phyloP scores from a whole-genome alignment of 352 stramenopile genomes.

The Nothophytophthora sp. region DNA sequence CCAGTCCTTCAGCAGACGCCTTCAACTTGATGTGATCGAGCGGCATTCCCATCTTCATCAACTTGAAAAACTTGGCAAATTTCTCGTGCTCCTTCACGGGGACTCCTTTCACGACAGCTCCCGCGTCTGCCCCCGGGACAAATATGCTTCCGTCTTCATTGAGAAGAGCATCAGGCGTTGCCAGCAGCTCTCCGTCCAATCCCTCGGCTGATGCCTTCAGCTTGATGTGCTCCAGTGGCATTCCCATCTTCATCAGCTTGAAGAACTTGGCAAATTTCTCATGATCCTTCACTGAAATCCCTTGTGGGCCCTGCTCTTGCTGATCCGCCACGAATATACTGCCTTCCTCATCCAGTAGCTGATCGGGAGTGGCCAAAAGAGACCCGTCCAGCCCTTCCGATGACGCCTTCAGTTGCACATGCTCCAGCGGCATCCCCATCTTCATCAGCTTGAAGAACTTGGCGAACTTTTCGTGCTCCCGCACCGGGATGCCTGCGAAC shows the following conservation, averaged over 20 bases:
- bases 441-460: slow-evolving; percentile 97
- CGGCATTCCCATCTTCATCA: slow-evolving; percentile 83
- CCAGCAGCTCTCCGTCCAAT: slow-evolving; percentile 87
- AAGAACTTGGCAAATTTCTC: slow-evolving; percentile 78
- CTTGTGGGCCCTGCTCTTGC: slow-evolving; percentile 12
- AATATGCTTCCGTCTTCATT: slow-evolving; percentile 61
- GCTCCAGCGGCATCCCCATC: slow-evolving; percentile 86
- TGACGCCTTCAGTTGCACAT: slow-evolving; percentile 89
- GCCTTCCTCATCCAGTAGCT: slow-evolving; percentile 52
- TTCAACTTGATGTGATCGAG: slow-evolving; percentile 71
- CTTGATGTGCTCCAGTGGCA: slow-evolving; percentile 80
- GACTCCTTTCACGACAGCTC: slow-evolving; percentile 29
- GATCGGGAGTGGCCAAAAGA: slow-evolving; percentile 59
- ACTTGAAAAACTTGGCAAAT: slow-evolving; percentile 83
- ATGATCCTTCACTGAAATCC: slow-evolving; percentile 64
- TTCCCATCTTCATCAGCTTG: slow-evolving; percentile 84
- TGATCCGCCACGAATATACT: slow-evolving; percentile 35
- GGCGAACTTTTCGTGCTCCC: slow-evolving; percentile 90
- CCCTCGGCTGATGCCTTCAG: slow-evolving; percentile 83
- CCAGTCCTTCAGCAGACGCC: slow-evolving; percentile 56
- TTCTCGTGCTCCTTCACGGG: slow-evolving; percentile 86
- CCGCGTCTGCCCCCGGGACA: slow-evolving; percentile 3
- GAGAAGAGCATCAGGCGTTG: slow-evolving; percentile 56
- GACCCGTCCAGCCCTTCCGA: slow-evolving; percentile 56
- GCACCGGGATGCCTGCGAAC: slow-evolving; percentile 49